phyloP scores from a whole-genome alignment of 2,329 filamentous ascomycete genomes.

The Alternaria tenuissima region DNA sequence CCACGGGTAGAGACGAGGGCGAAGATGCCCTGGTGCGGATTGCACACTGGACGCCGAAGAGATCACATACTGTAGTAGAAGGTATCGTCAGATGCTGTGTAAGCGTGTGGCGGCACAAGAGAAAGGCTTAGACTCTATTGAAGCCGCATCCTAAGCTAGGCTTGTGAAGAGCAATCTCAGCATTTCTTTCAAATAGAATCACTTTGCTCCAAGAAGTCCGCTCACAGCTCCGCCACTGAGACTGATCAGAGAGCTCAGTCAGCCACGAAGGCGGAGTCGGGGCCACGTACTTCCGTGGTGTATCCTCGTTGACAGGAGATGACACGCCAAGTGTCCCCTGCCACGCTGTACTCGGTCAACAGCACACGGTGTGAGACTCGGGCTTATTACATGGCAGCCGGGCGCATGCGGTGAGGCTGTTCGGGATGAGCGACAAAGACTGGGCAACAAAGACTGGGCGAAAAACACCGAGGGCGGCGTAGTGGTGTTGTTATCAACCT shows the following conservation, averaged over 20 bases:
- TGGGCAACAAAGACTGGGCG: not conserved
- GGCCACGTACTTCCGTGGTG: constrained; percentile 1
- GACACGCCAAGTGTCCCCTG: not conserved
- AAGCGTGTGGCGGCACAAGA: too few relatives aligned
- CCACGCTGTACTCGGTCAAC: constrained; percentile 1
- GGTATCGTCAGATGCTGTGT: too few relatives aligned
- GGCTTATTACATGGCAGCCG: not conserved
- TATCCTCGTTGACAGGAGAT: not conserved
- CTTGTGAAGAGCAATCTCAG: too few relatives aligned
- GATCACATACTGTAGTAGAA: too few relatives aligned
- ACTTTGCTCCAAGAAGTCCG: not conserved
- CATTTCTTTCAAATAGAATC: too few relatives aligned
- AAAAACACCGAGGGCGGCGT: too few relatives aligned
- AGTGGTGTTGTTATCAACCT: not conserved
- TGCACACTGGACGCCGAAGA: too few relatives aligned
- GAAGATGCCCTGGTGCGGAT: too few relatives aligned
- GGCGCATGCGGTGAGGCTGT: constrained; percentile 1
- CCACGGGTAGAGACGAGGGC: too few relatives aligned
- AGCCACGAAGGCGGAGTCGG: not conserved
- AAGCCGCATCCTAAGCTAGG: too few relatives aligned
- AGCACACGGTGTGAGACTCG: constrained; percentile 1
- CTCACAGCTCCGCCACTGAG: not conserved
- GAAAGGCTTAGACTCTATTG: too few relatives aligned
- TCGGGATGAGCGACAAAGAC: not conserved
- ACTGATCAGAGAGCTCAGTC: not conserved